Evolutionary conservation across 139 green algal species (phyloP).

Genomic region (Pleodorina starrii): DNA sequence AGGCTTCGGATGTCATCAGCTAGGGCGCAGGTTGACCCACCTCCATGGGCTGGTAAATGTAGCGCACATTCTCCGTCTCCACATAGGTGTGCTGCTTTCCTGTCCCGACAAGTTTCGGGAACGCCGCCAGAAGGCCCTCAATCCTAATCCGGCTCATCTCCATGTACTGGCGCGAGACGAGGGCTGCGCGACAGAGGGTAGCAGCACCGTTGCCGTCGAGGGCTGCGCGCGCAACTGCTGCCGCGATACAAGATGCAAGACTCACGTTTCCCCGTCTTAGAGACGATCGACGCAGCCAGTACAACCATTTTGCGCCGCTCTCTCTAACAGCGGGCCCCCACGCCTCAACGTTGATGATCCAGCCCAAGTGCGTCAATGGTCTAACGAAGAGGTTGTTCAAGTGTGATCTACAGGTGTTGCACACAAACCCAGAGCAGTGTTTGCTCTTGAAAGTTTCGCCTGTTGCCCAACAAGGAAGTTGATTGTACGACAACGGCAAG

Average conservation of each 20-base stretch:
- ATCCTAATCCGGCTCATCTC: slow-evolving; percentile 99
- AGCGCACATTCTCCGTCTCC: slow-evolving; percentile 99
- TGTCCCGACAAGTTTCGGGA: slow-evolving; percentile 97
- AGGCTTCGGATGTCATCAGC: not conserved
- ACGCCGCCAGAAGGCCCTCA: slow-evolving; percentile 97
- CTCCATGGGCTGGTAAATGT: slow-evolving; percentile 99
- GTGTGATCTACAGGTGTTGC: too few species aligned
- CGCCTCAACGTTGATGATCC: not conserved
- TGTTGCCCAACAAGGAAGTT: too few species aligned
- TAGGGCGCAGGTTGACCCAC: slow-evolving; percentile 57
- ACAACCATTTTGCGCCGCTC: slow-evolving; percentile 88
- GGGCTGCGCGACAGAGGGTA: slow-evolving; percentile 76
- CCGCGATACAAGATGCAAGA: not conserved
- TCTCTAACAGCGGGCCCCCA: not conserved
- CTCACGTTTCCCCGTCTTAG: slow-evolving; percentile 94
- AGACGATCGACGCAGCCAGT: slow-evolving; percentile 91
- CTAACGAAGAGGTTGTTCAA: too few species aligned
- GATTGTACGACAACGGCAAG: too few species aligned
- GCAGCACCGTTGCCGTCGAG: not conserved
- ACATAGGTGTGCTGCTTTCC: slow-evolving; percentile 99
- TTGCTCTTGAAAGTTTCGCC: too few species aligned
- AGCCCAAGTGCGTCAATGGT: too few species aligned
- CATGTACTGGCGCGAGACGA: slow-evolving; percentile 98
- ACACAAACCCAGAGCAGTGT: too few species aligned
- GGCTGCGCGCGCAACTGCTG: slow-evolving; percentile 27